Percentiles rank a stretch among this genome's conserved stretches.
Conservation (phyloP, 139 green algal species). For the Closterium sp. region DNA sequence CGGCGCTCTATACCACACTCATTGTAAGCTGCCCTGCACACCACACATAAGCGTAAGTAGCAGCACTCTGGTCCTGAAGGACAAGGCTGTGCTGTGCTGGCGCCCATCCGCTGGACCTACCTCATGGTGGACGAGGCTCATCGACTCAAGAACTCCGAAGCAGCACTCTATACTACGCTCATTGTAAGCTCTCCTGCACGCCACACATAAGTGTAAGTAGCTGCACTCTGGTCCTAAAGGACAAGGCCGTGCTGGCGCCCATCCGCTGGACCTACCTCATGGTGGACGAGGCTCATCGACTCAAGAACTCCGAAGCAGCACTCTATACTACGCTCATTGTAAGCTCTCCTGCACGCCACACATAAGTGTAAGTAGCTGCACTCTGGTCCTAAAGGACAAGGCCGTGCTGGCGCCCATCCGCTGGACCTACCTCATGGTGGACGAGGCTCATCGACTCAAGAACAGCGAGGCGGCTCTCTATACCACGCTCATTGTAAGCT, state of each 20-base stretch:
- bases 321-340: constrained; percentile 64
- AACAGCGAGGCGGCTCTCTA: constrained; percentile 86
- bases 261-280: constrained; percentile 83
- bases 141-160: constrained; percentile 86
- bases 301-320: constrained; percentile 86
- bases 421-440: constrained; percentile 86
- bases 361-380: too few species aligned
- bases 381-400: constrained; percentile 85
- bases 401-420: constrained; percentile 56
- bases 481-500: constrained; percentile 26
- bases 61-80: constrained; percentile 87
- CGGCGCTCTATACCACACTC: constrained; percentile 84
- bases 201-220: constrained; percentile 49
- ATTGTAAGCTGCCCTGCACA: too few species aligned
- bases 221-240: constrained; percentile 88
- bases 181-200: constrained; percentile 20
- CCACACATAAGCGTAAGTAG: too few species aligned
- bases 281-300: constrained; percentile 75
- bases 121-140: constrained; percentile 81
- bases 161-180: constrained; percentile 69
- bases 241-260: constrained; percentile 56
- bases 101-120: constrained; percentile 75
- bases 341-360: too few species aligned
- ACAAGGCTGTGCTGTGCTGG: constrained; percentile 60
- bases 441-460: constrained; percentile 80